phyloP scores from a whole-genome alignment of 2,329 filamentous ascomycete genomes.

The Ophiosphaerella herpotricha region DNA sequence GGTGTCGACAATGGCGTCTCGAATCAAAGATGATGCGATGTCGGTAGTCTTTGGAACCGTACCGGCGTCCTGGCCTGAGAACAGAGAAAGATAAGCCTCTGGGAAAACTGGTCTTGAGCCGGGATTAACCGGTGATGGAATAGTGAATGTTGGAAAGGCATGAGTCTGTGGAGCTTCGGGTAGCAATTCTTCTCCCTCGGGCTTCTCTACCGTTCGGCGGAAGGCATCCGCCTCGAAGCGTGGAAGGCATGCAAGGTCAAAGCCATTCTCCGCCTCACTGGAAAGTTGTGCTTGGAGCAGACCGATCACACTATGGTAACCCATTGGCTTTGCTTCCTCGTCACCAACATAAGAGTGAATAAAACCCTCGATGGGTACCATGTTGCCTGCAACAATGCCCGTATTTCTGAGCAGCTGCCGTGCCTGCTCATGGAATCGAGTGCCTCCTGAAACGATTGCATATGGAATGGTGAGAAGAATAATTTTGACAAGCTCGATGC shows the following conservation, averaged over 20 bases:
- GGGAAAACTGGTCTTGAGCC: slow-evolving; percentile 82
- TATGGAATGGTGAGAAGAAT: slow-evolving; percentile 95
- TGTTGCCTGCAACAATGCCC: slow-evolving; percentile 88
- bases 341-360: slow-evolving; percentile 81
- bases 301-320: slow-evolving; percentile 73
- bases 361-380: slow-evolving; percentile 80
- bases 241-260: slow-evolving; percentile 71
- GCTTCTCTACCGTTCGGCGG: slow-evolving; percentile 62
- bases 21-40: slow-evolving; percentile 80
- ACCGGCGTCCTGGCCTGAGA: slow-evolving; percentile 81
- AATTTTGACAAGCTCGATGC: slow-evolving; percentile 90
- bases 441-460: slow-evolving; percentile 58
- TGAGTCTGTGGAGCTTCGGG: slow-evolving; percentile 65
- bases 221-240: slow-evolving; percentile 53
- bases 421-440: slow-evolving; percentile 65
- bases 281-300: slow-evolving; percentile 86
- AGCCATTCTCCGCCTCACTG: slow-evolving; percentile 72
- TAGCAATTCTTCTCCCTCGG: slow-evolving; percentile 58
- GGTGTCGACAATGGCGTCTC: slow-evolving; percentile 86
- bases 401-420: slow-evolving; percentile 87
- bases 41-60: slow-evolving; percentile 79
- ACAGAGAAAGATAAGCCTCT: slow-evolving; percentile 93
- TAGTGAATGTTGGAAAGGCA: slow-evolving; percentile 71
- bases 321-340: slow-evolving; percentile 64
- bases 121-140: slow-evolving; percentile 76